Conservation (phyloP, 768 basidiomycete genomes). For the Boletus subcaerulescens region DNA sequence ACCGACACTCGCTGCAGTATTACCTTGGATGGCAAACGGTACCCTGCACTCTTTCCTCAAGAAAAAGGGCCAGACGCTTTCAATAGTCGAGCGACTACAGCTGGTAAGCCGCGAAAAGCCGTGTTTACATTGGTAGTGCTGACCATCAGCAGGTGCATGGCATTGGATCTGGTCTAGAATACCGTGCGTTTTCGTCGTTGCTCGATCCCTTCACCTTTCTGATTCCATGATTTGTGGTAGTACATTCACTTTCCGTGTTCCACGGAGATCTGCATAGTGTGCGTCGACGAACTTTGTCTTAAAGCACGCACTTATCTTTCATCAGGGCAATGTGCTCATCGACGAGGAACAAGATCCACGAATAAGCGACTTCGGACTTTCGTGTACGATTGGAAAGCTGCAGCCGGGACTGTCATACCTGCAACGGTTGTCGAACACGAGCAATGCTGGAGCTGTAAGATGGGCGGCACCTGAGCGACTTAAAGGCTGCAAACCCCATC, state of each 20-base stretch:
- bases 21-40: background rate
- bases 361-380: background rate
- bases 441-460: background rate
- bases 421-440: background rate
- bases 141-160: background rate
- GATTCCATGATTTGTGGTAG: background rate
- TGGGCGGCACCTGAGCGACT: constrained; percentile 4
- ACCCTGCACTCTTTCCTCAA: background rate
- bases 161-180: background rate
- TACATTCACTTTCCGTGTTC: background rate
- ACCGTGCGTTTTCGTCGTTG: background rate
- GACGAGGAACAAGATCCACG: background rate
- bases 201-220: too few relatives aligned
- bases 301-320: background rate
- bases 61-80: background rate
- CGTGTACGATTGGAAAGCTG: background rate
- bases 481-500: background rate
- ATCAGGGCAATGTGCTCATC: background rate
- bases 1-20: background rate
- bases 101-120: background rate
- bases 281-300: background rate
- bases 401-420: background rate
- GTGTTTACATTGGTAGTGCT: background rate
- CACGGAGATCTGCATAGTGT: background rate
- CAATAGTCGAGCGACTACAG: background rate